Base-by-base conservation (phyloP, 768 basidiomycete species). In the Kwoniella europaea region DNA sequence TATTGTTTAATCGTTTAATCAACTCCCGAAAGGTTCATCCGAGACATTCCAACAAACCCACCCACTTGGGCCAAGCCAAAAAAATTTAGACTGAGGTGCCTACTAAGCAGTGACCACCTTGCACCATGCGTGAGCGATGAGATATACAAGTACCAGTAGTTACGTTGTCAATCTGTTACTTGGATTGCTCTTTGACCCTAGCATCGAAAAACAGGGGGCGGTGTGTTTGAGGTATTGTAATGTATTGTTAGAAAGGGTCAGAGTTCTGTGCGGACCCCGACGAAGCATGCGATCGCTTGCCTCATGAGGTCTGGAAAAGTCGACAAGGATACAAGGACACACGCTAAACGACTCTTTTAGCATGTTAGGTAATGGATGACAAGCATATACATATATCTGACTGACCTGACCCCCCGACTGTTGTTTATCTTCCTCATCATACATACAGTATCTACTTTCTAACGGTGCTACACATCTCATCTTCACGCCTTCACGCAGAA, bases 11-110 rank as follows among this genome's bases (percentile, higher is more conserved):
- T 2, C 46, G 46, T 50, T 50, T 16, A 50, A 50, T 50, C 46
- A 50, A 50, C 46, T 50, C 46, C 46, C 46, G 46, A 50, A 50
- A 50, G 46, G 46, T 44, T 61, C 59, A 42, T 61, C 59, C 59
- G 59, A 61, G 42, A 61, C 59, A 61, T 61, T 10, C 2, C 29
- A 9, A 10, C 41, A 59, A 4, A 42, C 10, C 22, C 13, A 59
- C 24, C 15, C 50, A 6, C 35, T 35, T 35, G 5, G 35, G 7
- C 35, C 46, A 50, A 50, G 18, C 18, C 46, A 50, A 50, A 18
- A 50, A 50, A 15, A 15, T 16, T 1, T 12, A 50, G 46, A 50
- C 46, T 50, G 18, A 50, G 35, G 46, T 50, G 46, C 46, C 46
- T 50, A 50, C 46, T 13, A 50, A 55, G 54, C 54, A 24, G 41